A percentile compares a stretch with the other conserved stretches of the same genome.
Conservation (phyloP, 2,329 filamentous ascomycete species). For the Calonectria pteridis region DNA sequence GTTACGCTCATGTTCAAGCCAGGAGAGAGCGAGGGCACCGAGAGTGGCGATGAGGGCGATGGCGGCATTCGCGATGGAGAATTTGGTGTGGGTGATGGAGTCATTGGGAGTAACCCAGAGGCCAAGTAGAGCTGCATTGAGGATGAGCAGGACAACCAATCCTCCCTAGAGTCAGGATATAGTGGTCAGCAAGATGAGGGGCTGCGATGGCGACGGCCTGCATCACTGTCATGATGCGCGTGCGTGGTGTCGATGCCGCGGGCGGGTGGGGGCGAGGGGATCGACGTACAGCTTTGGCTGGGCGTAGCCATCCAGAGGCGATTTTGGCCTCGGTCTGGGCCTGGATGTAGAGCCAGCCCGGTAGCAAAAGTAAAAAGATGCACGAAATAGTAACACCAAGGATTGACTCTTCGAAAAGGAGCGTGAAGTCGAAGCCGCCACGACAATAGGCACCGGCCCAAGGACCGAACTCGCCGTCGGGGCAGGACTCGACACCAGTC, state of each 20-base stretch:
- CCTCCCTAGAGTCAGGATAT: background rate
- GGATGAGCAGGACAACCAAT: background rate
- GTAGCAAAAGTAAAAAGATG: conserved; percentile 23
- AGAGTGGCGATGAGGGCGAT: conserved; percentile 32
- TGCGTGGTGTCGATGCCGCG: background rate
- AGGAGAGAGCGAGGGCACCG: conserved; percentile 55
- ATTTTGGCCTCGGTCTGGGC: conserved; percentile 15
- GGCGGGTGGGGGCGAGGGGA: background rate
- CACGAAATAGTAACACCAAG: conserved; percentile 23
- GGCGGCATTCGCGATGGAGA: conserved; percentile 22
- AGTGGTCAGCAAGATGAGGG: background rate
- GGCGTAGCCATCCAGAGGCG: background rate
- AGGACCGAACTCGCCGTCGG: conserved; percentile 20
- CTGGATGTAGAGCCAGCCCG: background rate
- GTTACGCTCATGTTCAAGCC: conserved; percentile 59
- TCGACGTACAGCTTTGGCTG: conserved; percentile 22
- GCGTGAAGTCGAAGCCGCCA: conserved; percentile 40
- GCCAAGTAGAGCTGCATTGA: conserved; percentile 15
- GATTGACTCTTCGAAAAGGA: conserved; percentile 37
- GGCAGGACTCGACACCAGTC: background rate
- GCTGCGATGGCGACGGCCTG: background rate
- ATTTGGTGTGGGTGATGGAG: conserved; percentile 22
- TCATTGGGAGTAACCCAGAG: conserved; percentile 10
- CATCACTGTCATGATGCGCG: background rate
- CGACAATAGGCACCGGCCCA: conserved; percentile 28